These are phyloP conservation scores for Alternaria sp. DNA, from an alignment of 2,329 filamentous ascomycete genomes.

Conservation along the genomic window DNA sequence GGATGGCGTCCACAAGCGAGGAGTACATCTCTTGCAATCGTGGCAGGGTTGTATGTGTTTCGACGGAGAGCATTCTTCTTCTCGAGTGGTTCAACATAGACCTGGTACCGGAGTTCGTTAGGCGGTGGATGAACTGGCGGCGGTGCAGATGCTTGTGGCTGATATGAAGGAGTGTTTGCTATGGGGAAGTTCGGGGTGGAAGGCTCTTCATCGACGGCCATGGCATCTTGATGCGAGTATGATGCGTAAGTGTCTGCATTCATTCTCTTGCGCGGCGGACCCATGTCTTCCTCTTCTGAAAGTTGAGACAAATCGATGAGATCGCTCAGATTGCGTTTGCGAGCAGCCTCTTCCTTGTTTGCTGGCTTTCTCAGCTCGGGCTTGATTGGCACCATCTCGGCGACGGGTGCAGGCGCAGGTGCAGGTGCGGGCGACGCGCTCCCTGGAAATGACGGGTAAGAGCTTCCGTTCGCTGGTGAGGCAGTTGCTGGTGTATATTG, in stretches of 20 bases:
- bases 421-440: conserved; percentile 20
- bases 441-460: conserved; percentile 24
- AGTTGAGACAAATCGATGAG: conserved; percentile 60
- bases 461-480: conserved; percentile 14
- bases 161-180: conserved; percentile 16
- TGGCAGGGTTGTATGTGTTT: conserved; percentile 64
- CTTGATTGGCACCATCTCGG: conserved; percentile 41
- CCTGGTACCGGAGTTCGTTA: conserved; percentile 24
- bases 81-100: conserved; percentile 55
- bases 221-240: conserved; percentile 14
- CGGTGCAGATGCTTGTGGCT: conserved; percentile 12
- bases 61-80: conserved; percentile 56
- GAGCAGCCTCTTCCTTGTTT: conserved; percentile 62
- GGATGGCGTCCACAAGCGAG: conserved; percentile 68
- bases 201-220: conserved; percentile 20
- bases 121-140: conserved; percentile 8
- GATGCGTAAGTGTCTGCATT: conserved; percentile 19
- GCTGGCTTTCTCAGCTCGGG: conserved; percentile 43
- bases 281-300: conserved; percentile 53
- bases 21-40: conserved; percentile 68
- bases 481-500: conserved; percentile 21
- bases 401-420: conserved; percentile 33
- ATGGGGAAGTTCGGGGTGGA: conserved; percentile 32
- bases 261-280: conserved; percentile 44
- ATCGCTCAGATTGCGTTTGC: conserved; percentile 61